Evolutionary conservation across 2,329 filamentous ascomycete genomes (phyloP).

Genomic region (Aspergillus vadensis): DNA sequence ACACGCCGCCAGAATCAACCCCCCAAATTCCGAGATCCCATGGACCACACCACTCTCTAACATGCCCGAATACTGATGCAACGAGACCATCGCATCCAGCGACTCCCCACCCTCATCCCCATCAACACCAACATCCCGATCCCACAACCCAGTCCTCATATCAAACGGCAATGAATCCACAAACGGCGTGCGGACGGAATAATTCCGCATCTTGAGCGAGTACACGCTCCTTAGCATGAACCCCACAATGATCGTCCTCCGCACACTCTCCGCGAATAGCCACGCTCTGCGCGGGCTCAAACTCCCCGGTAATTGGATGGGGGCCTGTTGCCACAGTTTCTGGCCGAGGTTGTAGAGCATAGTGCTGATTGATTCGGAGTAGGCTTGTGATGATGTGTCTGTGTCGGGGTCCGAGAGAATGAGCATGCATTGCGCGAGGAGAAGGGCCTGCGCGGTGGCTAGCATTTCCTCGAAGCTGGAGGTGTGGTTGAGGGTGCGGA

Average conservation of each 20-base stretch:
- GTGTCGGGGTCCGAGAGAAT: slow-evolving; percentile 15
- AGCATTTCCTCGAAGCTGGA: slow-evolving; percentile 29
- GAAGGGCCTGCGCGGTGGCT: slow-evolving; percentile 26
- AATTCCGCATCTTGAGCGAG: slow-evolving; percentile 29
- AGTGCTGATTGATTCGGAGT: slow-evolving; percentile 20
- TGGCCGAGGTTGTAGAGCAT: slow-evolving; percentile 23
- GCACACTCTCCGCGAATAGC: slow-evolving; percentile 35
- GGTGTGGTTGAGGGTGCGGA: slow-evolving; percentile 14
- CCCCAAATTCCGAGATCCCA: slow-evolving; percentile 23
- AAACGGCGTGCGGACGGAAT: slow-evolving; percentile 32
- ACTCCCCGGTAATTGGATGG: slow-evolving; percentile 25
- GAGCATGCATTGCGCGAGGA: slow-evolving; percentile 31
- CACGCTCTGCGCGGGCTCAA: slow-evolving; percentile 32
- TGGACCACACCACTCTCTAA: slow-evolving; percentile 25
- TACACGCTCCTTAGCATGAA: slow-evolving; percentile 35
- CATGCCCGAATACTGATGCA: slow-evolving; percentile 29
- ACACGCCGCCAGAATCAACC: slow-evolving; percentile 30
- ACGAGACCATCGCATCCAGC: slow-evolving; percentile 25
- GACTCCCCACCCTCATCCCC: not conserved
- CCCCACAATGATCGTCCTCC: slow-evolving; percentile 36
- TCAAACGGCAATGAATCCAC: slow-evolving; percentile 34
- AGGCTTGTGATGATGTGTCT: not conserved
- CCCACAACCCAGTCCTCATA: slow-evolving; percentile 30
- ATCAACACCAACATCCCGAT: slow-evolving; percentile 20
- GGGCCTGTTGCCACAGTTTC: slow-evolving; percentile 30